Percentiles rank a stretch among this genome's conserved stretches.
These are phyloP conservation scores for Neoboletus brunneissimus DNA, from an alignment of 768 basidiomycete species.

Conservation along the genomic window DNA sequence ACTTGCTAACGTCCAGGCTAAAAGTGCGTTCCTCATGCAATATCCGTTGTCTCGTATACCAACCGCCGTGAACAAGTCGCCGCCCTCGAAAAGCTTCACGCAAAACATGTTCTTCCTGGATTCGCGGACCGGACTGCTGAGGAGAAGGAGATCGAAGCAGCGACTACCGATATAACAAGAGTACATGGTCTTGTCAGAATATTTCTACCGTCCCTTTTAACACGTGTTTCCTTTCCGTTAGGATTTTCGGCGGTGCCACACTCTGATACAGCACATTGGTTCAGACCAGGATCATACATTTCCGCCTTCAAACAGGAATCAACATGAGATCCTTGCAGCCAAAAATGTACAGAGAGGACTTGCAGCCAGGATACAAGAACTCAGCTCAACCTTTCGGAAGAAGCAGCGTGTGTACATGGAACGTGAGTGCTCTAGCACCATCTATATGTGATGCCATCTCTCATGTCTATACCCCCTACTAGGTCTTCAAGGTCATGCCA, in stretches of 20 bases:
- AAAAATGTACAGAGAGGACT: constrained; percentile 95
- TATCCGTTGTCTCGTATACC: constrained; percentile 10
- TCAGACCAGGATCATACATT: constrained; percentile 57
- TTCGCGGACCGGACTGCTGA: constrained; percentile 94
- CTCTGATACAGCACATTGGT: constrained; percentile 68
- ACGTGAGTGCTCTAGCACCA: constrained; percentile 55
- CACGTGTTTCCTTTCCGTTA: constrained; percentile 16
- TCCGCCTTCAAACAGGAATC: constrained; percentile 50
- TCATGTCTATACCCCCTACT: constrained; percentile 17
- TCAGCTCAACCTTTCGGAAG: constrained; percentile 90
- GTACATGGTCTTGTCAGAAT: constrained; percentile 42
- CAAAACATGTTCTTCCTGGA: constrained; percentile 93
- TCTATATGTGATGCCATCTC: constrained; percentile 9
- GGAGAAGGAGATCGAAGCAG: constrained; percentile 87
- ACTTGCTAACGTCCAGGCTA: constrained; percentile 62
- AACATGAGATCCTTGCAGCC: constrained; percentile 61
- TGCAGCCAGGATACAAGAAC: constrained; percentile 93
- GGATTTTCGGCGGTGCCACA: constrained; percentile 42
- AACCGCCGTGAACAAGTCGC: constrained; percentile 52
- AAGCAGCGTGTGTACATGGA: constrained; percentile 99
- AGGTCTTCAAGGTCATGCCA: constrained; percentile 97
- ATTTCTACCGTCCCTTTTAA: constrained; percentile 2
- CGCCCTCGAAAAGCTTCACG: constrained; percentile 92
- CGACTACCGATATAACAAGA: constrained; percentile 85
- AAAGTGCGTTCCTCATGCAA: constrained; percentile 56